Conservation (phyloP, 176 grass and related monocot species). For the Chrysopogon serrulatus region DNA sequence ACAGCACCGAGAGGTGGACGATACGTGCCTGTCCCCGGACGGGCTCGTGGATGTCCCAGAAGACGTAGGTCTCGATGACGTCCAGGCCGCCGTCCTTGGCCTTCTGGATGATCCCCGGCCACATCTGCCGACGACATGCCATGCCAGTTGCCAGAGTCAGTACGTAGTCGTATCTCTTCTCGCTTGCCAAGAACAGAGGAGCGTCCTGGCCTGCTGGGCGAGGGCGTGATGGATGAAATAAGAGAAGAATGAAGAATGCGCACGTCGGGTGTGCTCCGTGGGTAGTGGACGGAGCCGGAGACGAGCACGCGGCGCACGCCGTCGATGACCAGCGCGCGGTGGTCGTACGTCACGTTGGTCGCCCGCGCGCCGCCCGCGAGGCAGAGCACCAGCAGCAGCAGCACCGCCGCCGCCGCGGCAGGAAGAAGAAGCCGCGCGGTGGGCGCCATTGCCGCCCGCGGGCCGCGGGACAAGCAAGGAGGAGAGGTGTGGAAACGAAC, state of each 20-base stretch:
- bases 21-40: slow-evolving; percentile 66
- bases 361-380: slow-evolving; percentile 21
- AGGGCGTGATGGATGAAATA: not conserved
- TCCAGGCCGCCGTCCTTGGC: slow-evolving; percentile 96
- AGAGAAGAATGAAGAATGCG: not conserved
- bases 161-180: not conserved
- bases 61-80: slow-evolving; percentile 86
- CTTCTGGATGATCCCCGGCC: slow-evolving; percentile 92
- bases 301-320: slow-evolving; percentile 84
- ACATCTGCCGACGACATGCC: slow-evolving; percentile 64
- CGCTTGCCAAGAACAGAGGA: not conserved
- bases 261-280: slow-evolving; percentile 94
- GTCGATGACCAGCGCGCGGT: slow-evolving; percentile 85
- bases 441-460: slow-evolving; percentile 18
- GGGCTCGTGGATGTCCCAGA: slow-evolving; percentile 98
- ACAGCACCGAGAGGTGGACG: not conserved
- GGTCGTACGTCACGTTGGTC: slow-evolving; percentile 83
- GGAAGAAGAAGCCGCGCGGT: not conserved
- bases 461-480: not conserved
- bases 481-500: not conserved
- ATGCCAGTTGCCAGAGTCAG: not conserved
- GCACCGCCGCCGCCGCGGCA: not conserved
- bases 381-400: slow-evolving; percentile 25
- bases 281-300: slow-evolving; percentile 98
- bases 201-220: not conserved